These are phyloP conservation scores for Trichosporon coremiiforme DNA, from an alignment of 1,284 basidiomycete species.

Conservation along the genomic window DNA sequence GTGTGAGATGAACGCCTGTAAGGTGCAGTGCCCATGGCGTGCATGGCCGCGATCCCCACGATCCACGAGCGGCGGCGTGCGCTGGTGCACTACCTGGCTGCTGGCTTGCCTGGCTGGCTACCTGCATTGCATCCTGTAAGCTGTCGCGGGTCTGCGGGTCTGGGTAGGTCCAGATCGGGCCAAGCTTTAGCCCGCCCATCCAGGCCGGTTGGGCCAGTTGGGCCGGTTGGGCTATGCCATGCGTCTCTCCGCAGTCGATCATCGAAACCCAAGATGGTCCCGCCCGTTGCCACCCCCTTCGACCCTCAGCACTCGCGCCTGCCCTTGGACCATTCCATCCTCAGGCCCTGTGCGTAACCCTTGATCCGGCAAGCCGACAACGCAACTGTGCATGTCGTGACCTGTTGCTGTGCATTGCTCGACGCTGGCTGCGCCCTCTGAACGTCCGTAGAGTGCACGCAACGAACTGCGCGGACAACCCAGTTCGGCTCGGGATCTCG, in stretches of 20 bases:
- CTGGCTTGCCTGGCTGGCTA: too few species aligned
- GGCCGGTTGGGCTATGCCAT: not conserved
- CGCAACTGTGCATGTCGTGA: not conserved
- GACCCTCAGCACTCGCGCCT: not conserved
- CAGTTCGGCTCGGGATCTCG: not conserved
- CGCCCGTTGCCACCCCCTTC: slow-evolving; percentile 13
- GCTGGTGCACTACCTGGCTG: not conserved
- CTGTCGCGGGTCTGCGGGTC: too few species aligned
- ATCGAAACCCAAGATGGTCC: slow-evolving; percentile 16
- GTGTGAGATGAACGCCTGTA: not conserved
- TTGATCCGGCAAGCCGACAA: not conserved
- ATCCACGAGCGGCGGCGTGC: not conserved
- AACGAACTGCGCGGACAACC: not conserved
- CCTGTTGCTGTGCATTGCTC: not conserved
- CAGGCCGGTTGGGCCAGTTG: not conserved
- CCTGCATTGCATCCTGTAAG: too few species aligned
- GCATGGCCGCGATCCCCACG: not conserved
- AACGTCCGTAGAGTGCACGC: too few species aligned
- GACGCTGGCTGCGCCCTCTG: too few species aligned
- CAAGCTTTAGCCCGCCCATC: not conserved
- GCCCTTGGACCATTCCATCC: not conserved
- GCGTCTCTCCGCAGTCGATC: slow-evolving; percentile 17
- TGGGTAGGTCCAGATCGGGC: too few species aligned
- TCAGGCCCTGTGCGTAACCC: slow-evolving; percentile 1
- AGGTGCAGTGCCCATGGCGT: too few species aligned